Evolutionary conservation across 345 rosid genomes (phyloP).

Genomic region (Leavenworthia alabamica): DNA sequence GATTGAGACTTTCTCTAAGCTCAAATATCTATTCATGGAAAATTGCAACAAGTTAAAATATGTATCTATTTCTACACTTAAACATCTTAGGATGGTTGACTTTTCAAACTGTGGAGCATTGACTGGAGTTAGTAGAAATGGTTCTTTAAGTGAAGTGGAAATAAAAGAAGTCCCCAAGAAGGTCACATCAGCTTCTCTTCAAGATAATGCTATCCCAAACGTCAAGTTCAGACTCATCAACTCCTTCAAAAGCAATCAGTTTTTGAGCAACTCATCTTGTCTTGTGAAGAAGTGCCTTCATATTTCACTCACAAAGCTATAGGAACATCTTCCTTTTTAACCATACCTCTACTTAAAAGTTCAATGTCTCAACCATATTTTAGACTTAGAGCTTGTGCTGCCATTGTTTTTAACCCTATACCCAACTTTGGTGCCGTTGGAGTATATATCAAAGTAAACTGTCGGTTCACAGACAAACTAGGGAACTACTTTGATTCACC

Average conservation of each 20-base stretch:
- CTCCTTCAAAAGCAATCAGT: not conserved
- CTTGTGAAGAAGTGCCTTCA: constrained; percentile 2
- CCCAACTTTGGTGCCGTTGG: not conserved
- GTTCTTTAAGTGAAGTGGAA: not conserved
- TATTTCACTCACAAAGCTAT: constrained; percentile 3
- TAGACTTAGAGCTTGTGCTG: not conserved
- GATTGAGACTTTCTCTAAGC: not conserved
- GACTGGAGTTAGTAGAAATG: not conserved
- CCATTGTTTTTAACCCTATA: not conserved
- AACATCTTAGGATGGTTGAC: not conserved
- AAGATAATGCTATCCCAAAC: not conserved
- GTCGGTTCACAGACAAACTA: too few species aligned
- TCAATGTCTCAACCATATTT: not conserved
- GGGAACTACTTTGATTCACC: not conserved
- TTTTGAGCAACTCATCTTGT: not conserved
- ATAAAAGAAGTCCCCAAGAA: not conserved
- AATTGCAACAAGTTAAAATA: not conserved
- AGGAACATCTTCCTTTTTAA: not conserved
- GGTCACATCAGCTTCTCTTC: not conserved
- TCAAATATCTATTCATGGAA: not conserved
- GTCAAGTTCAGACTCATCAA: not conserved
- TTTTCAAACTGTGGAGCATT: not conserved
- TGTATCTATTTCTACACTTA: not conserved
- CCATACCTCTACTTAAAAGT: not conserved
- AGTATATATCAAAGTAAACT: too few species aligned